phyloP scores from a whole-genome alignment of 1,139 yeast species.

The Candida mesenterica region DNA sequence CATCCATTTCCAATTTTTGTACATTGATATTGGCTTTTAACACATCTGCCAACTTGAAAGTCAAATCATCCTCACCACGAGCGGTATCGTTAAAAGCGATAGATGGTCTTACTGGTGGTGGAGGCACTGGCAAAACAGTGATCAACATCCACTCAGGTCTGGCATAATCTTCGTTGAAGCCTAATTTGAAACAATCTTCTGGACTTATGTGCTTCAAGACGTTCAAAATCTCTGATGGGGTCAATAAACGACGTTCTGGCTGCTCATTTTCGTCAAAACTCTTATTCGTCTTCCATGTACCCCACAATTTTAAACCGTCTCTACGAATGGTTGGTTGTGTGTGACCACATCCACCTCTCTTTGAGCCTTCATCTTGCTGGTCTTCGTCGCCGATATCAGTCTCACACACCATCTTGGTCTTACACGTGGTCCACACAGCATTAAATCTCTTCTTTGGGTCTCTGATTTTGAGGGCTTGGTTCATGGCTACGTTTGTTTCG shows the following conservation, averaged over 20 bases:
- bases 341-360: constrained; percentile 98
- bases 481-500: constrained; percentile 82
- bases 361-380: constrained; percentile 30
- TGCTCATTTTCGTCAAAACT: constrained; percentile 76
- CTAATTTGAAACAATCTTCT: constrained; percentile 78
- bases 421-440: constrained; percentile 93
- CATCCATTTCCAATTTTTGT: constrained; percentile 94
- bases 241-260: constrained; percentile 86
- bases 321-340: constrained; percentile 94
- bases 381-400: constrained; percentile 76
- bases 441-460: constrained; percentile 96
- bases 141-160: constrained; percentile 99
- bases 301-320: constrained; percentile 94
- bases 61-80: constrained; percentile 98
- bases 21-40: constrained; percentile 95
- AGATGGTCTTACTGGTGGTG: constrained; percentile 98
- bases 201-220: constrained; percentile 89
- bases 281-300: constrained; percentile 94
- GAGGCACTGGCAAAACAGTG: constrained; percentile 98
- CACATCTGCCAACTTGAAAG: constrained; percentile 95
- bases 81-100: constrained; percentile 98
- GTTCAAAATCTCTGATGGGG: constrained; percentile 85
- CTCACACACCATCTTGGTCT: constrained; percentile 93
- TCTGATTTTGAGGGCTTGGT: constrained; percentile 82
- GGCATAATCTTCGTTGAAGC: constrained; percentile 93